phyloP scores from a whole-genome alignment of 441 rosid genomes.

The Capsella rubella region DNA sequence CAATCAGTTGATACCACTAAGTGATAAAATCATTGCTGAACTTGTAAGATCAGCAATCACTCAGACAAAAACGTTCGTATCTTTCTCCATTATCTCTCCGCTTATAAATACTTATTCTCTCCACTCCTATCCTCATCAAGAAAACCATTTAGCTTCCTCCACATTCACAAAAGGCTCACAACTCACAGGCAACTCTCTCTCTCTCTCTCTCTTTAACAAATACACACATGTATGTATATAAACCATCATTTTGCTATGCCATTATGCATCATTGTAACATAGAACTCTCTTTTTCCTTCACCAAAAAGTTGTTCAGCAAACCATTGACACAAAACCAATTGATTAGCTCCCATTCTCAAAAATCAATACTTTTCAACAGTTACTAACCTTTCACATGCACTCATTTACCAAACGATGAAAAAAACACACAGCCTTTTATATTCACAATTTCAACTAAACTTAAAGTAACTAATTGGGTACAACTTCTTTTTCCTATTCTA shows the following conservation, averaged over 20 bases:
- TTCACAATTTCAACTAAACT: not conserved
- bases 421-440: slow-evolving; percentile 1
- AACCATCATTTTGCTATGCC: slow-evolving; percentile 19
- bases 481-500: not conserved
- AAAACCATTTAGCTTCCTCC: slow-evolving; percentile 30
- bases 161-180: slow-evolving; percentile 32
- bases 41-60: slow-evolving; percentile 30
- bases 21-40: slow-evolving; percentile 11
- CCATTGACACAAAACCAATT: not conserved
- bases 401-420: slow-evolving; percentile 15
- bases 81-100: slow-evolving; percentile 26
- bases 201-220: slow-evolving; percentile 23
- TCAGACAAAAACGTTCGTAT: slow-evolving; percentile 20
- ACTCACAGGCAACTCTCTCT: slow-evolving; percentile 29
- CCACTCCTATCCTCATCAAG: slow-evolving; percentile 29
- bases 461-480: not conserved
- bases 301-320: slow-evolving; percentile 32
- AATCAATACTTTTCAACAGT: slow-evolving; percentile 13
- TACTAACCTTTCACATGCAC: slow-evolving; percentile 25
- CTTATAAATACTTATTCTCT: slow-evolving; percentile 40
- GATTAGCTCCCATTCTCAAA: not conserved
- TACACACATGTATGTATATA: slow-evolving; percentile 7
- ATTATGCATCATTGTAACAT: slow-evolving; percentile 5
- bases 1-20: slow-evolving; percentile 31
- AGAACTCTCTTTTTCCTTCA: not conserved